Base-by-base conservation (phyloP, 2,329 filamentous ascomycete species). In the Alternaria tenuissima region DNA sequence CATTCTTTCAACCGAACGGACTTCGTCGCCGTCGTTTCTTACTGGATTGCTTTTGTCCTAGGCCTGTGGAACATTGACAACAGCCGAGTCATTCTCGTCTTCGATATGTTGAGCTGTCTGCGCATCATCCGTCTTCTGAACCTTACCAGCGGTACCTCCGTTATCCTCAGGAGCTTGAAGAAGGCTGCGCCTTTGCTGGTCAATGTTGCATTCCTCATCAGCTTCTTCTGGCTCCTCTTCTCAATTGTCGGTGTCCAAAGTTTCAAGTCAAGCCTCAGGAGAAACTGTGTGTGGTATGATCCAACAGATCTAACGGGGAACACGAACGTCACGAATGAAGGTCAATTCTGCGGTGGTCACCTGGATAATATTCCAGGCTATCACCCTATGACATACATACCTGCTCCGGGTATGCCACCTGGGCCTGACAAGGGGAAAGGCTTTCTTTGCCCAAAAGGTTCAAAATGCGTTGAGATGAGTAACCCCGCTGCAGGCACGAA, bases 161-260 rank as follows among this genome's bases (percentile, higher is more conserved):
- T 98, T 59, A 99, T 99, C 72, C 82, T 99, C 44, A 88, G 93
- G 76, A 98, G 94, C 85, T 79, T 99, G 62, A 99, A 99, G 76
- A 96, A 97, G 76, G 94, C 95, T 2, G 93, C 94, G 0, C 95
- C 96, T 2, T 83, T 97, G 36, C 87, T 99, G 24, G 88, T 97
- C 26, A 93, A 97, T 63, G 94, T 99, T 32, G 94, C 92, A 1
- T 97, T 99, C 75, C 83, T 99, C 22, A 93, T 99, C 67, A 87
- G 91, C 14, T 99, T 99, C 80, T 99, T 99, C 80, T 99, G 95
- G 95, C 86, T 99, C 42, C 82, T 98, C 11, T 99, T 99, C 80
- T 95, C 93, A 38, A 97, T 99, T 63, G 89, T 99, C 59, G 96
- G 95, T 6, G 91, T 99, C 22, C 96, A 99, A 77, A 97, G 92